Evolutionary conservation across 2,329 filamentous ascomycete genomes (phyloP), one percentile per base, ranked within the genome.

Genomic region (Fusarium sp.): DNA sequence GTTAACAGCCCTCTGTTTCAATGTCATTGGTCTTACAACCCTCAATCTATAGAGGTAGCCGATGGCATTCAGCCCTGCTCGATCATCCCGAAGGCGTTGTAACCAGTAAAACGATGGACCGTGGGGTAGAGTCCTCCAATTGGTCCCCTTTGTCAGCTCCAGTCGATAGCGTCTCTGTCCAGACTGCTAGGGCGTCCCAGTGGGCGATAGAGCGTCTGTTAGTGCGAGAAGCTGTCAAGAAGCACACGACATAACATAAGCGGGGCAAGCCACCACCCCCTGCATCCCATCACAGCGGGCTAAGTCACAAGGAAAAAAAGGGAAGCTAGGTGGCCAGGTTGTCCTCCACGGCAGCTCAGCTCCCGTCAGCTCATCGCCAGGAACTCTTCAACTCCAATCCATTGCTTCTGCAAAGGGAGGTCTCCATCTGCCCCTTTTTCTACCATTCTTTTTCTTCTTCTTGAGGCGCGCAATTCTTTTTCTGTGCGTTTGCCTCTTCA

Each of bases 321-420:
- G 64, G 49, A 64, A 74, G 62, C 70, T 63, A 74, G 62, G 69
- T 63, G 64, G 69, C 69, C 73, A 75, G 70, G 71, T 74, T 74
- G 73, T 74, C 73, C 73, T 74, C 59, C 63, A 71, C 58, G 49
- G 42, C 25, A 63, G 67, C 57, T 59, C 63, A 61, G 68, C 58
- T 67, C 31, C 31, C 31, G 31, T 33, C 58, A 54, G 50, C 50
- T 54, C 50, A 54, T 58, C 60, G 53, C 31, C 46, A 64, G 42
- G 25, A 56, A 61, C 61, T 67, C 59, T 58, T 71, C 65, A 70
- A 69, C 64, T 66, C 64, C 58, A 71, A 58, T 61, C 66, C 65
- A 63, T 72, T 69, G 63, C 70, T 67, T 58, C 59, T 61, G 56
- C 63, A 69, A 64, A 69, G 65, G 69, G 63, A 71, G 63, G 44